Conservation (phyloP, 139 green algal genomes). For the Chlorella sp. region DNA sequence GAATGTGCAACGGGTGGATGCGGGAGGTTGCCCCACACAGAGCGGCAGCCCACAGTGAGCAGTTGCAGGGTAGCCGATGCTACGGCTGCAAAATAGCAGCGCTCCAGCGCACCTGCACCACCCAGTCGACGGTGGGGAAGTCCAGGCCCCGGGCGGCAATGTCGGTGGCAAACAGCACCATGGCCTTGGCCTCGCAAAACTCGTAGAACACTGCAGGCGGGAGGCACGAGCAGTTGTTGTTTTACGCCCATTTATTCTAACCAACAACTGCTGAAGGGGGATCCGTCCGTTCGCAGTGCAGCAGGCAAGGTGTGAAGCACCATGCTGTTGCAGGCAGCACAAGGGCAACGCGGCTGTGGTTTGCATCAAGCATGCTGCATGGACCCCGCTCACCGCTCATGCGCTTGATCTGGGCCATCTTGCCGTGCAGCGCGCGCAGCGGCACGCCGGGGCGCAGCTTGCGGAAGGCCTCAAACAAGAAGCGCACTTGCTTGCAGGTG, state of each 20-base stretch:
- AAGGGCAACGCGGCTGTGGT: too few species aligned
- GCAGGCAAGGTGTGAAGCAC: too few species aligned
- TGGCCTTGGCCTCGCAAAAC: constrained; percentile 81
- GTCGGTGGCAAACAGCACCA: constrained; percentile 96
- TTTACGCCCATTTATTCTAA: too few species aligned
- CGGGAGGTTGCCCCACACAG: too few species aligned
- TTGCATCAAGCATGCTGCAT: too few species aligned
- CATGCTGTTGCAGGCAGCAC: too few species aligned
- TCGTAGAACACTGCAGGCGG: constrained; percentile 71
- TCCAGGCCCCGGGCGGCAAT: constrained; percentile 96
- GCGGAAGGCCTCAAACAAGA: constrained; percentile 93
- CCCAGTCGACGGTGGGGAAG: constrained; percentile 97
- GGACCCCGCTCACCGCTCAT: constrained; percentile 58
- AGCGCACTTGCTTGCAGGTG: constrained; percentile 98
- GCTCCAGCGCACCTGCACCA: constrained; percentile 84
- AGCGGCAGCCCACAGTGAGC: too few species aligned
- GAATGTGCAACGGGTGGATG: too few species aligned
- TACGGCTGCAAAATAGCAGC: too few species aligned
- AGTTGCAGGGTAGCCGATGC: too few species aligned
- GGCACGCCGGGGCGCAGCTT: constrained; percentile 92
- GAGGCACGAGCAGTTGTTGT: not conserved
- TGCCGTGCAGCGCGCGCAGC: constrained; percentile 91
- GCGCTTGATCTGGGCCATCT: constrained; percentile 96
- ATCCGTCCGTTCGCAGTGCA: too few species aligned
- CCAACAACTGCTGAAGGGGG: too few species aligned